These are phyloP conservation scores for Cladosporium sp. DNA, from an alignment of 2,329 filamentous ascomycete genomes.

Conservation along the genomic window DNA sequence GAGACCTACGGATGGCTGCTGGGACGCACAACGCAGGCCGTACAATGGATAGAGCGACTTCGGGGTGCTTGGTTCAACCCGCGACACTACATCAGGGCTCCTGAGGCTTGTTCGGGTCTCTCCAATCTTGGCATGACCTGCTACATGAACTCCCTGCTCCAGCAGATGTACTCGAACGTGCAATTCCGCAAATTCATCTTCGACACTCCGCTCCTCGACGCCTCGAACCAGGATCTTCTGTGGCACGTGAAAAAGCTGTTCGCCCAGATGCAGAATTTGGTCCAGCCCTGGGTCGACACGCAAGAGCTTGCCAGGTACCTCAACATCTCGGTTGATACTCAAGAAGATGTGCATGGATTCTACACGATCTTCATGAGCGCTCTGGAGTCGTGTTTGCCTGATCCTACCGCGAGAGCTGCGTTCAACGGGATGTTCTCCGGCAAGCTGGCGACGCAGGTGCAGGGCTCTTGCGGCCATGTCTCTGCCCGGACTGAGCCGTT, in stretches of 20 bases:
- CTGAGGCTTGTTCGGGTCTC: conserved; percentile 49
- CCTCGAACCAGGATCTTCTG: conserved; percentile 61
- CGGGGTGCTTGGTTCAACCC: background rate
- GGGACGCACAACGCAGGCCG: background rate
- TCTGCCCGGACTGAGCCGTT: conserved; percentile 87
- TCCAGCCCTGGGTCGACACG: conserved; percentile 67
- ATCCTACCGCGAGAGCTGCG: conserved; percentile 59
- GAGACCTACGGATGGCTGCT: conserved; percentile 4
- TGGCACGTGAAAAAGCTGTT: conserved; percentile 76
- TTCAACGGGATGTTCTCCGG: conserved; percentile 87
- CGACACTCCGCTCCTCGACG: conserved; percentile 41
- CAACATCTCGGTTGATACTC: conserved; percentile 76
- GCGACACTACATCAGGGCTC: conserved; percentile 39
- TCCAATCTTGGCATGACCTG: conserved; percentile 92
- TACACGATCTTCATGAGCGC: conserved; percentile 90
- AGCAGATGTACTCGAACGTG: conserved; percentile 93
- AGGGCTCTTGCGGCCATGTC: conserved; percentile 88
- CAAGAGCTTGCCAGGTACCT: conserved; percentile 66
- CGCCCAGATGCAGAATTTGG: conserved; percentile 76
- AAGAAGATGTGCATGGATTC: conserved; percentile 99
- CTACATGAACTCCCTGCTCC: conserved; percentile 91
- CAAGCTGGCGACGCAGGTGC: conserved; percentile 87
- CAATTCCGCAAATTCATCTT: conserved; percentile 83
- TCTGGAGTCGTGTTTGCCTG: conserved; percentile 74
- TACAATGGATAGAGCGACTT: background rate